phyloP scores from a whole-genome alignment of 257 asterid species.

The Schizonepeta tenuifolia region DNA sequence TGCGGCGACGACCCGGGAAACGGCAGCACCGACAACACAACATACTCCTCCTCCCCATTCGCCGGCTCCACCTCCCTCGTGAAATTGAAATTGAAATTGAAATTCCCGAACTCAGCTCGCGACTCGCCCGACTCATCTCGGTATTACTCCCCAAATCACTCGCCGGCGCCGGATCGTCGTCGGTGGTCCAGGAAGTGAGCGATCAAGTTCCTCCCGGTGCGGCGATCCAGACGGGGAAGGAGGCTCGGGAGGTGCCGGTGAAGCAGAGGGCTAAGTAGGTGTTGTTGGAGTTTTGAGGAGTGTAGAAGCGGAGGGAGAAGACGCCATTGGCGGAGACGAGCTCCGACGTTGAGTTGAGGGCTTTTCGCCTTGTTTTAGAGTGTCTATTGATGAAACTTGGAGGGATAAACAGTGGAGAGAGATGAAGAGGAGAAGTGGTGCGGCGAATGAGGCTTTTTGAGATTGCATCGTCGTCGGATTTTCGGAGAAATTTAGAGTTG shows the following conservation, averaged over 20 bases:
- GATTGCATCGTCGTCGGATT: background rate
- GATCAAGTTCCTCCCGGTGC: too few species aligned
- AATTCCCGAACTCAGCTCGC: conserved; percentile 30
- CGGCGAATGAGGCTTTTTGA: too few species aligned
- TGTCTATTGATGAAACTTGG: conserved; percentile 37
- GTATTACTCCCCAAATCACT: too few species aligned
- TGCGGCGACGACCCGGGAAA: background rate
- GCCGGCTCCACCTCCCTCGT: background rate
- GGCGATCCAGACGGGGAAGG: too few species aligned
- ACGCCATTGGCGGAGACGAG: conserved; percentile 40
- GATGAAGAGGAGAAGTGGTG: background rate
- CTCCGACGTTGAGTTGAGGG: conserved; percentile 37
- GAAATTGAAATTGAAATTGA: conserved; percentile 2
- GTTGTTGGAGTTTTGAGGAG: background rate
- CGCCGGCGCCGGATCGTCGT: too few species aligned
- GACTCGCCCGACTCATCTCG: too few species aligned
- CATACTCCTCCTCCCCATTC: background rate
- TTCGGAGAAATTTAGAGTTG: too few species aligned
- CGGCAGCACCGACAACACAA: background rate
- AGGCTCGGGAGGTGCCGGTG: too few species aligned
- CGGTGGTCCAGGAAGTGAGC: too few species aligned
- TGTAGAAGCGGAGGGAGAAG: conserved; percentile 53
- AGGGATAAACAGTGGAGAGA: background rate
- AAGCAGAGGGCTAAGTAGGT: too few species aligned
- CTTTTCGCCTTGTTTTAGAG: conserved; percentile 42